Base-by-base conservation (phyloP, 2,329 filamentous ascomycete species). In the Aspergillus transmontanensis region DNA sequence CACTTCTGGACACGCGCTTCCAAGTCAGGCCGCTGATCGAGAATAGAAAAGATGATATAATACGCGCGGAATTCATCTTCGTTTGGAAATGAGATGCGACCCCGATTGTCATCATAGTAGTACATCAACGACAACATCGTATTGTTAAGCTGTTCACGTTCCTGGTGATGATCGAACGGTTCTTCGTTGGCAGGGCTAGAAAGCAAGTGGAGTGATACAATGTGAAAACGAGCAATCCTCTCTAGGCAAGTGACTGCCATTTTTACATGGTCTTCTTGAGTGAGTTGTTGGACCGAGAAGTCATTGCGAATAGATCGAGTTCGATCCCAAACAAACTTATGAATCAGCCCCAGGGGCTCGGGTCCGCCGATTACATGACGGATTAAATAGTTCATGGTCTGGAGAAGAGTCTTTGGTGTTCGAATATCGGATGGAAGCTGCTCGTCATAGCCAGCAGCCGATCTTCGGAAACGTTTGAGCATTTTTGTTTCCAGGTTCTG, bases 21-120 rank as follows among this genome's bases (percentile, higher is more conserved):
- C 41, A 88, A 71, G 63, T 87, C 83, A 23, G 84, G 84, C 39
- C 80, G 75, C 62, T 82, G 79, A 59, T 84, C 81, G 61, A 83
- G 80, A 57, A 85, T 84, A 61, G 83, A 84, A 68, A 83, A 85
- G 58, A 85, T 80, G 66, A 90, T 84, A 67, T 85, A 85, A 70
- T 89, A 89, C 10, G 87, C 85, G 59, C 85, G 81, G 64, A 90
- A 88, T 70, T 90, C 87, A n/a, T 84, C 81, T 72, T 89, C 87
- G 61, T 89, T 87, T 0, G 81, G 78, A 50, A 87, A 85, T 1
- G 75, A 60, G 30, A 84, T 80, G 28, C 79, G 80, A 60, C 78
- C 80, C 60, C 80, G 78, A 67, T 81, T 83, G 71, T 87, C 83
- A 71, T 87, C 81, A 73, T 88, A 88, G 71, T 86, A 87, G 69